Evolutionary conservation across 2,329 filamentous ascomycete genomes (phyloP).

Genomic region (Fulvia fulva): DNA sequence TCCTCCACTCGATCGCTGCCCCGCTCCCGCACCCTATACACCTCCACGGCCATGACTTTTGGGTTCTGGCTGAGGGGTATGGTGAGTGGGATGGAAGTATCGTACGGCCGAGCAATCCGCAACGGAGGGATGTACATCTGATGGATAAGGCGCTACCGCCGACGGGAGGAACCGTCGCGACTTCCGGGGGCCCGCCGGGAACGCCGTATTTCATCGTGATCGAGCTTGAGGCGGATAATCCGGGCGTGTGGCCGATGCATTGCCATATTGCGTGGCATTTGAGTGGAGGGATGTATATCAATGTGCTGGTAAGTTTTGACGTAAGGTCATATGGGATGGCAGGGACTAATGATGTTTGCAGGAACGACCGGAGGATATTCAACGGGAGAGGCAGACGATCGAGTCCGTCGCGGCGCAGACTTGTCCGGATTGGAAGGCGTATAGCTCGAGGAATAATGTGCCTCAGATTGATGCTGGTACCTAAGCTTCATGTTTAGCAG

Average conservation of each 20-base stretch:
- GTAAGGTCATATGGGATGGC: background rate
- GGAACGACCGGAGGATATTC: constrained; percentile 23
- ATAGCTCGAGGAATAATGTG: constrained; percentile 18
- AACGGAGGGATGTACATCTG: constrained; percentile 36
- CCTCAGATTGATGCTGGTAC: constrained; percentile 28
- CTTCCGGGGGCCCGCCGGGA: background rate
- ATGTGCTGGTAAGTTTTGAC: constrained; percentile 22
- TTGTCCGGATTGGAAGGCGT: constrained; percentile 27
- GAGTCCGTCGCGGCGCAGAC: constrained; percentile 27
- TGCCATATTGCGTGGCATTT: constrained; percentile 36
- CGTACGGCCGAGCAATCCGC: constrained; percentile 36
- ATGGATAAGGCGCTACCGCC: constrained; percentile 20
- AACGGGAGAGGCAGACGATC: background rate
- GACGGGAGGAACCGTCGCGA: background rate
- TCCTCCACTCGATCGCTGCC: constrained; percentile 36
- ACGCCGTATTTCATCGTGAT: constrained; percentile 31
- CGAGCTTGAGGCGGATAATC: constrained; percentile 36
- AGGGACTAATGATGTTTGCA: background rate
- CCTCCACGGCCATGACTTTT: constrained; percentile 47
- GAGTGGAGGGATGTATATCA: constrained; percentile 29
- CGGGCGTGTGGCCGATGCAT: constrained; percentile 38
- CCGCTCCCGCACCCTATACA: constrained; percentile 42
- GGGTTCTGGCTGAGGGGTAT: constrained; percentile 38
- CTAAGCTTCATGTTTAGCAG: constrained; percentile 4
- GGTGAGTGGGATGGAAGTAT: constrained; percentile 42